Conservation (phyloP, 768 basidiomycete genomes). For the Suillus spraguei region DNA sequence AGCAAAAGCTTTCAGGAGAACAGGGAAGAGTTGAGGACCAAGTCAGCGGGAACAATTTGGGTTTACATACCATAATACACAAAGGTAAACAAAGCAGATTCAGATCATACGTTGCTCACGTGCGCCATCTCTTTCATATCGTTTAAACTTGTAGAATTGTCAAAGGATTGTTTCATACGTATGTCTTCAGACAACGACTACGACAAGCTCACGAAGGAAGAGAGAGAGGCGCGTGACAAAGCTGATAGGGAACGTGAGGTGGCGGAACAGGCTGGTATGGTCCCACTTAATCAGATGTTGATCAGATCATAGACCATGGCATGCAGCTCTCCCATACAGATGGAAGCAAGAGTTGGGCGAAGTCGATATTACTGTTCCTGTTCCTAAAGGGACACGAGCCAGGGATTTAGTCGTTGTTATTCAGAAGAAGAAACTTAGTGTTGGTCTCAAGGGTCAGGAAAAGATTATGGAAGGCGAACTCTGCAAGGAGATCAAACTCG, state of each 20-base stretch:
- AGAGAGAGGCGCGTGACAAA: slow-evolving; percentile 74
- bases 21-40: slow-evolving; percentile 14
- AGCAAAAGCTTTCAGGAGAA: slow-evolving; percentile 16
- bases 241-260: slow-evolving; percentile 68
- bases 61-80: slow-evolving; percentile 30
- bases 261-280: slow-evolving; percentile 83
- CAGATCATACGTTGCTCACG: slow-evolving; percentile 23
- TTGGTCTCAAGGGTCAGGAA: slow-evolving; percentile 84
- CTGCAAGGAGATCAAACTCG: slow-evolving; percentile 91
- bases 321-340: slow-evolving; percentile 78
- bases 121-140: slow-evolving; percentile 25
- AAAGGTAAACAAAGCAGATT: slow-evolving; percentile 32
- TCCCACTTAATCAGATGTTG: slow-evolving; percentile 21
- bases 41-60: slow-evolving; percentile 18
- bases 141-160: slow-evolving; percentile 9
- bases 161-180: slow-evolving; percentile 22
- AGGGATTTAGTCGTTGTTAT: slow-evolving; percentile 75
- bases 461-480: slow-evolving; percentile 88
- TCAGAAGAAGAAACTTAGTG: slow-evolving; percentile 79
- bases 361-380: slow-evolving; percentile 79
- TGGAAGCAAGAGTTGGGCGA: slow-evolving; percentile 93
- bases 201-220: slow-evolving; percentile 75
- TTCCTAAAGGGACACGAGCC: slow-evolving; percentile 85
- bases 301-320: slow-evolving; percentile 22
- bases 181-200: slow-evolving; percentile 52